Conservation (phyloP, 768 basidiomycete genomes). For the Tulasnella sp. region DNA sequence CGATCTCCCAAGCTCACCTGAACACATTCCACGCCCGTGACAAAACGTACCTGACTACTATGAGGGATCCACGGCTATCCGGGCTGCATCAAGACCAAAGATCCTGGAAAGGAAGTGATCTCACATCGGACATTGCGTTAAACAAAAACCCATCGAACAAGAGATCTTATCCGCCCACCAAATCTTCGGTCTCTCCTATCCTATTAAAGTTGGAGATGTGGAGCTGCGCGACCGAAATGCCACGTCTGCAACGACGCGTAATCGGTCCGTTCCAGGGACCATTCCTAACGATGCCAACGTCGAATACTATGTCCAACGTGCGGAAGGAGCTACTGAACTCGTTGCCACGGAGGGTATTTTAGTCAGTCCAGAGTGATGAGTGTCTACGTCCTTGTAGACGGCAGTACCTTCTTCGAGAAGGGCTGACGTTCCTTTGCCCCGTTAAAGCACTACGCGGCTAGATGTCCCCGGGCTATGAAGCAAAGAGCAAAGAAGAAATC, state of each 20-base stretch:
- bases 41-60: too few relatives aligned
- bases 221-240: slow-evolving; percentile 42
- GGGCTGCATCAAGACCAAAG: too few relatives aligned
- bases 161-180: background rate
- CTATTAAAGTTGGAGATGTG: slow-evolving; percentile 41
- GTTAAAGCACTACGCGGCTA: slow-evolving; percentile 44
- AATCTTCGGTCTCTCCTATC: slow-evolving; percentile 26
- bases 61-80: too few relatives aligned
- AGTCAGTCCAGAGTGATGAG: slow-evolving; percentile 45
- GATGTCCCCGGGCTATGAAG: slow-evolving; percentile 50
- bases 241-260: slow-evolving; percentile 46
- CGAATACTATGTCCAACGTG: slow-evolving; percentile 46
- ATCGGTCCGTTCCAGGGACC: slow-evolving; percentile 41
- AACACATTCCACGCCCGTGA: too few relatives aligned
- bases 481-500: slow-evolving; percentile 45
- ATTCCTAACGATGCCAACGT: slow-evolving; percentile 43
- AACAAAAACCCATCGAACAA: background rate
- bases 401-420: background rate
- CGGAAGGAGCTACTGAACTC: slow-evolving; percentile 41
- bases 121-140: too few relatives aligned
- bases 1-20: too few relatives aligned
- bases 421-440: background rate
- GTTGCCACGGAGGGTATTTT: slow-evolving; percentile 45
- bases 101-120: too few relatives aligned
- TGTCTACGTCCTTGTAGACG: background rate